phyloP scores from a whole-genome alignment of 1,139 yeast species.

The Starmera stellimalicola region DNA sequence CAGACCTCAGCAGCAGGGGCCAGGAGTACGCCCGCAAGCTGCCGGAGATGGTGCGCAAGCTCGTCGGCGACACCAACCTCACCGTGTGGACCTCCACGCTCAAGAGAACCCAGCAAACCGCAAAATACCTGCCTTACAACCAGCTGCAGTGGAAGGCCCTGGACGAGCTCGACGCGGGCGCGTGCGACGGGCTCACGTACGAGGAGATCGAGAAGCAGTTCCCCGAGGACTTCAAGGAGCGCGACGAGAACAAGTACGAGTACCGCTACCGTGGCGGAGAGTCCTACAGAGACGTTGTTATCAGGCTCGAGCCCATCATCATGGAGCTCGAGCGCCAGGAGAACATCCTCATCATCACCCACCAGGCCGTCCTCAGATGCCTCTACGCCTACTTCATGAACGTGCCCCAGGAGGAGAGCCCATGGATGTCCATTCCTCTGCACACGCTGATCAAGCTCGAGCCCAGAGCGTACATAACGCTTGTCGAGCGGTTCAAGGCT shows the following conservation, averaged over 20 bases:
- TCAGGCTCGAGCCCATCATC: slow-evolving; percentile 88
- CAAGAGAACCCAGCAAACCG: slow-evolving; percentile 87
- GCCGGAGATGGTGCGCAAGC: slow-evolving; percentile 66
- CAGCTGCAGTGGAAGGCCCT: slow-evolving; percentile 93
- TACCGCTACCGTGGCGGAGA: slow-evolving; percentile 97
- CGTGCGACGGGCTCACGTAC: slow-evolving; percentile 91
- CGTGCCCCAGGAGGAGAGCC: slow-evolving; percentile 93
- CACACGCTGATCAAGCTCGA: slow-evolving; percentile 91
- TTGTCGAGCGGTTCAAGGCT: slow-evolving; percentile 84
- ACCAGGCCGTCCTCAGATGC: slow-evolving; percentile 94
- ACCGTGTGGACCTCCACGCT: slow-evolving; percentile 97
- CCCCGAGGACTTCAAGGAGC: slow-evolving; percentile 92
- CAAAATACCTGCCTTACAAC: slow-evolving; percentile 71
- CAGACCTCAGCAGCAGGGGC: slow-evolving; percentile 79
- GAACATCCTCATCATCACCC: slow-evolving; percentile 89
- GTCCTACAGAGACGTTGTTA: slow-evolving; percentile 90
- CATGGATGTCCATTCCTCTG: slow-evolving; percentile 98
- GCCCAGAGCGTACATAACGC: slow-evolving; percentile 86
- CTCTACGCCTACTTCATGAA: slow-evolving; percentile 97
- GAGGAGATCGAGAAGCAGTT: slow-evolving; percentile 74
- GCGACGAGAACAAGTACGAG: slow-evolving; percentile 94
- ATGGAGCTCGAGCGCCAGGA: slow-evolving; percentile 98
- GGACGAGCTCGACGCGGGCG: slow-evolving; percentile 96
- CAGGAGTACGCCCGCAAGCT: slow-evolving; percentile 74
- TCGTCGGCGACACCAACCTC: slow-evolving; percentile 67